Percentiles rank a stretch among this genome's conserved stretches.
Conservation (phyloP, 1,284 basidiomycete species). For the Puccinia triticina region DNA sequence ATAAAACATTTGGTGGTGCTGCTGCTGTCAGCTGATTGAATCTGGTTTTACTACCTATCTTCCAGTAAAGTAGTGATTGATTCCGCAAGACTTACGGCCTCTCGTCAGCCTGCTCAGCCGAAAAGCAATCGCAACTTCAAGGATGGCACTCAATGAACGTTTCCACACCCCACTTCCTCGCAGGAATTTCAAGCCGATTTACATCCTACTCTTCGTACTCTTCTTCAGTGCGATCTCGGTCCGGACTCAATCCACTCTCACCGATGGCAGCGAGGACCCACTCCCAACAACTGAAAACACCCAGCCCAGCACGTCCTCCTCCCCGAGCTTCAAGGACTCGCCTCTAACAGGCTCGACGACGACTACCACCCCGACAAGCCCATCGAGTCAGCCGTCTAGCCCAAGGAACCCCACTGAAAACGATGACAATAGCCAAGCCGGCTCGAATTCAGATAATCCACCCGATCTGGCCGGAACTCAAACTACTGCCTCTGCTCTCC, state of each 20-base stretch:
- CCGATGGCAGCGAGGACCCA: not conserved
- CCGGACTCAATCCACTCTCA: not conserved
- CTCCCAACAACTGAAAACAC: not conserved
- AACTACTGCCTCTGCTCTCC: conserved; percentile 17
- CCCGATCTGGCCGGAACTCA: not conserved
- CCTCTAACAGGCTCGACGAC: not conserved
- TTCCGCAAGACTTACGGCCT: not conserved
- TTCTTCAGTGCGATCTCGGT: conserved; percentile 5
- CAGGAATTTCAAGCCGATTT: not conserved
- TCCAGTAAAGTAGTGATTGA: not conserved
- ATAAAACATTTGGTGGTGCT: not conserved
- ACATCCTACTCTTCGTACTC: not conserved
- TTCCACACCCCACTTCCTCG: not conserved
- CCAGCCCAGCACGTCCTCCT: not conserved
- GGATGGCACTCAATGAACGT: not conserved
- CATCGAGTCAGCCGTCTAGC: not conserved
- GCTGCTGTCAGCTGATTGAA: not conserved
- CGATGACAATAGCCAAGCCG: not conserved
- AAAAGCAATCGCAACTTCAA: not conserved
- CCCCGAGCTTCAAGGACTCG: not conserved
- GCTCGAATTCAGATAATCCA: not conserved
- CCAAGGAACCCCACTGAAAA: not conserved
- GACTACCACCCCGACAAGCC: not conserved
- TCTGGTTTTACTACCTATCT: not conserved
- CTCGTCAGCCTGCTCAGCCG: no score